Base-by-base conservation (phyloP, 129 eudicot genomes). In the Glebionis coronaria region DNA sequence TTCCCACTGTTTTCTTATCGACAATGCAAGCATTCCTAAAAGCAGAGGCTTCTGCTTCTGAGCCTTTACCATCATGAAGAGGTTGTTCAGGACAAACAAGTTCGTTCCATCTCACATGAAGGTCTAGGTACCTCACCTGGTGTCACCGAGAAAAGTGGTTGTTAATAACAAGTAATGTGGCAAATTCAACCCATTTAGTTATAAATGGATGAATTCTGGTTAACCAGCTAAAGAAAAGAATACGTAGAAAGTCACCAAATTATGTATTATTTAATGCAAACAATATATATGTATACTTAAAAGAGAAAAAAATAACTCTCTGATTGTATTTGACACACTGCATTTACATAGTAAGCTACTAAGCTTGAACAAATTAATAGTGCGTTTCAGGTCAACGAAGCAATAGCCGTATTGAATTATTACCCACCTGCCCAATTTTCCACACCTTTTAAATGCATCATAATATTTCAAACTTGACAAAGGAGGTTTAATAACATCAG, bases 81-180 rank as follows among this genome's bases (percentile, higher is more conserved):
- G 57, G 73, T 72, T 84, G 95, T 38, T 94, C 97, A 5, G 97
- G 99, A 25, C 95, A 87, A 73, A 87, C 79, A 51, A 94, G 90
- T 61, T 94, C 99, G 61, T 72, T 78, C 99, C 99, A 94, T 76
- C 91, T 90, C 71, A 94, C 76, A 78, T 89, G 82, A 69, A 78
- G 75, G 61, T 94, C 99, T 49, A 94, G 85, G 81, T 87, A 87
- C 68, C 99, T 81, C 40, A 94, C 87, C 99, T 94, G 88, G 44
- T 69, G 40, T 63, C 73, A 73, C 21, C 9, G 3, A 12, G 1
- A 23, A 47, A 78, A 49, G 23, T 49, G 53, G 61, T 45, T 62
- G 55, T 58, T 16, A 25, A 14, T 35, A 64, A 25, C 47, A 35
- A 61, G 0, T 2, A 12, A 62, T 4, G 52, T 19, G 15, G 10